Conservation (phyloP, 306 rosid species). For the Quillaja saponaria region DNA sequence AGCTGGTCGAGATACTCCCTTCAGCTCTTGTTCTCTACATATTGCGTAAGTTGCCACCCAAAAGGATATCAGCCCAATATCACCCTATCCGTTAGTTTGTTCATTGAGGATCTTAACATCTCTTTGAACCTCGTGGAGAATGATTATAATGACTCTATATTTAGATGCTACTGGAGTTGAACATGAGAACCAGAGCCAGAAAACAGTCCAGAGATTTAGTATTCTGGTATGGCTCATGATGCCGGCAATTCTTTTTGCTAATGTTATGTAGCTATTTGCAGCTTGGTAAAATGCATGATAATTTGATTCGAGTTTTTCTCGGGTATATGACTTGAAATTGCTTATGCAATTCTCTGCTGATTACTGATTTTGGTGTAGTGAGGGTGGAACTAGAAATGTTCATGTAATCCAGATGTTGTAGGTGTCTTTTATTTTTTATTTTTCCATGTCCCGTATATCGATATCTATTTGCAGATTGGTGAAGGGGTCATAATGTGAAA, state of each 20-base stretch:
- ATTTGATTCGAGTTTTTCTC: constrained; percentile 32
- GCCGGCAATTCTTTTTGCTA: constrained; percentile 36
- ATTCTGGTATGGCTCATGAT: constrained; percentile 25
- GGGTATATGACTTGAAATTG: constrained; percentile 30
- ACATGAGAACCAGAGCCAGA: constrained; percentile 31
- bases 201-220: constrained; percentile 36
- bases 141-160: constrained; percentile 29
- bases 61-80: constrained; percentile 87
- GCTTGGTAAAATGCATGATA: constrained; percentile 34
- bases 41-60: constrained; percentile 90
- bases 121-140: constrained; percentile 11
- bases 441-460: not conserved
- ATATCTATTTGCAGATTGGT: no score
- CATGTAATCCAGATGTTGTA: constrained; percentile 30
- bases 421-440: constrained; percentile 18
- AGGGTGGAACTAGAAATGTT: constrained; percentile 18
- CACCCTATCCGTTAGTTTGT: constrained; percentile 66
- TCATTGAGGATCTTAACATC: constrained; percentile 35
- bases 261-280: constrained; percentile 34
- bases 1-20: constrained; percentile 93
- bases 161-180: constrained; percentile 34
- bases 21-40: constrained; percentile 90
- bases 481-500: no score
- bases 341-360: constrained; percentile 25
- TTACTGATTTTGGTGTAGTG: constrained; percentile 16